A percentile compares a stretch with the other conserved stretches of the same genome.
phyloP scores from a whole-genome alignment of 2,329 filamentous ascomycete species.

The Nemania abortiva region DNA sequence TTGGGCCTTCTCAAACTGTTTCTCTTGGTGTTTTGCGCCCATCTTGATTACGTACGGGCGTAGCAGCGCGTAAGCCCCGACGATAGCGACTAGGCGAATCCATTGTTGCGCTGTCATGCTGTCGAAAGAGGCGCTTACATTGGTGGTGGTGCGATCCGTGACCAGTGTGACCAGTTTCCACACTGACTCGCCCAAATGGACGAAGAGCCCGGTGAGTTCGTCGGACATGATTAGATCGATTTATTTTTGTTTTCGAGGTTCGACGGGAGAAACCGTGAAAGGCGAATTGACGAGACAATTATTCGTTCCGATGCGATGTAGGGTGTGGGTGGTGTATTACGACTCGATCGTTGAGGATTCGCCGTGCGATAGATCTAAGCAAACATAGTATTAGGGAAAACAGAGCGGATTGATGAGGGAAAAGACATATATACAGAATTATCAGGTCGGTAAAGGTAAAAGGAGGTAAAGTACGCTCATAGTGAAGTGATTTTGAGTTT shows the following conservation, averaged over 20 bases:
- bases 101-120: slow-evolving; percentile 65
- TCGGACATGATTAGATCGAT: slow-evolving; percentile 46
- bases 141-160: slow-evolving; percentile 58
- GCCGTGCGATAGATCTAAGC: background rate
- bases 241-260: slow-evolving; percentile 20
- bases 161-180: slow-evolving; percentile 48
- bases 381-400: background rate
- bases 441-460: background rate
- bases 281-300: background rate
- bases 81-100: slow-evolving; percentile 77
- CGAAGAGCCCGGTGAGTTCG: slow-evolving; percentile 49
- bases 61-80: slow-evolving; percentile 79
- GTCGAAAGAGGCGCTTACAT: slow-evolving; percentile 62
- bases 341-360: background rate
- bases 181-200: slow-evolving; percentile 49
- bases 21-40: slow-evolving; percentile 72
- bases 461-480: background rate
- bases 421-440: background rate
- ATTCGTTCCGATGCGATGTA: slow-evolving; percentile 10
- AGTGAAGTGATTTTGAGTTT: slow-evolving; percentile 19
- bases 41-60: slow-evolving; percentile 80
- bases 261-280: background rate
- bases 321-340: background rate
- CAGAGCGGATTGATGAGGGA: background rate
- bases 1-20: slow-evolving; percentile 71